Evolutionary conservation across 345 rosid genomes (phyloP), one percentile per base, ranked within the genome.

Genomic region (Fremontodendron californicum): DNA sequence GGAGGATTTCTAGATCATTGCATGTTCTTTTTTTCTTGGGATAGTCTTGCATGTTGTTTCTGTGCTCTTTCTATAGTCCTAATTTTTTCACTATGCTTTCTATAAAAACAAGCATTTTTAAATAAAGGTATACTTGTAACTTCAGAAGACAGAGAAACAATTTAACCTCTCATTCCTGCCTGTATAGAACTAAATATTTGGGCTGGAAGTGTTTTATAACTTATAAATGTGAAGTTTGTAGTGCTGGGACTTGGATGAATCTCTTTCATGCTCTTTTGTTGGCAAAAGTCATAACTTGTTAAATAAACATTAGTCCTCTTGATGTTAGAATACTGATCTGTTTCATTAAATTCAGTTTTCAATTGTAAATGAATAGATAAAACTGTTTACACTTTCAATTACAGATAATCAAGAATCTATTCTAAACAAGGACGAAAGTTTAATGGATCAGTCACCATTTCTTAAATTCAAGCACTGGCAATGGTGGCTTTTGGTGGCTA

Each of bases 401-500:
- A 52, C 88, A 87, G 94, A 81, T 77, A 76, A 75, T 29, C 81
- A 71, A 78, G 88, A 82, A 65, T 63, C 80, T 0, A 73, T 78
- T 60, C 29, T 84, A 82, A 73, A 27, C 23, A 74, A 77, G 37
- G 82, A 57, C 18, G 78, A 45, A 79, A 45, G 5, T 40, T 15
- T 71, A 42, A 21, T 64, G 35, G 11, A 25, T 25, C 71, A 33
- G 19, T 60, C 62, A 29, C 82, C 78, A 27, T 72, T 82, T 23
- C 37, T 74, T 25, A 66, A 48, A 40, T 83, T 87, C 57, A 84
- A 75, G 35, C 87, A 78, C 45, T 83, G 86, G 90, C 86, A 82
- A 52, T 88, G 93, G 93, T 89, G 91, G 95, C 39, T 82, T 42
- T 62, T 87, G 80, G 84, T 85, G 27, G 70, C 69, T 21, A 64